Evolutionary conservation across 2,329 filamentous ascomycete species (phyloP).

Genomic region (Beauveria sp.): DNA sequence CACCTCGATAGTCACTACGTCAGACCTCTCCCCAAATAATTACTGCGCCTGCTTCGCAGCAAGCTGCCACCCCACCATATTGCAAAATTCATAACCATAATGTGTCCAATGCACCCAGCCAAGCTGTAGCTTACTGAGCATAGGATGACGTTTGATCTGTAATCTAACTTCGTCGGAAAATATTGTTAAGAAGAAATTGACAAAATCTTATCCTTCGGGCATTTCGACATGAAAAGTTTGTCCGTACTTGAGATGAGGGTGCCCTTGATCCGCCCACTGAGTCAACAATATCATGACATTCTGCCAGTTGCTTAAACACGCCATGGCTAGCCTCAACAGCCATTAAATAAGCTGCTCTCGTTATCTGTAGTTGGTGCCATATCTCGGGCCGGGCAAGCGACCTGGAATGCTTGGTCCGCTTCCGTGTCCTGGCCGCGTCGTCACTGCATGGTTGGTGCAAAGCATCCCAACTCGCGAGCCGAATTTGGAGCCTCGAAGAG

Average conservation of each 20-base stretch:
- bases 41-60: neutral
- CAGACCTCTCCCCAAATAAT: neutral
- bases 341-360: slow-evolving; percentile 22
- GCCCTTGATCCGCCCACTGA: slow-evolving; percentile 15
- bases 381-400: slow-evolving; percentile 52
- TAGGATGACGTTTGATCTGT: slow-evolving; percentile 52
- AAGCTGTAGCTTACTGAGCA: slow-evolving; percentile 41
- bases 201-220: slow-evolving; percentile 36
- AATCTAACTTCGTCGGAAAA: slow-evolving; percentile 45
- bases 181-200: slow-evolving; percentile 38
- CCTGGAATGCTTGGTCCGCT: slow-evolving; percentile 56
- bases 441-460: slow-evolving; percentile 87
- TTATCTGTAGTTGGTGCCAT: slow-evolving; percentile 47
- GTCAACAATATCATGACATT: slow-evolving; percentile 11
- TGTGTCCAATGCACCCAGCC: slow-evolving; percentile 50
- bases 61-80: slow-evolving; percentile 28
- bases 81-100: slow-evolving; percentile 55
- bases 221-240: slow-evolving; percentile 26
- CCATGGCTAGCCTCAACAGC: neutral
- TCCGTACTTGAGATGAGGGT: slow-evolving; percentile 14
- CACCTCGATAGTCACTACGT: neutral
- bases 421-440: slow-evolving; percentile 81
- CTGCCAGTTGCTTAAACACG: slow-evolving; percentile 9
- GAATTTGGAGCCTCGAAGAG: slow-evolving; percentile 94
- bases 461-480: slow-evolving; percentile 98